phyloP scores from a whole-genome alignment of 257 asterid genomes.

The Solanum rostratum region DNA sequence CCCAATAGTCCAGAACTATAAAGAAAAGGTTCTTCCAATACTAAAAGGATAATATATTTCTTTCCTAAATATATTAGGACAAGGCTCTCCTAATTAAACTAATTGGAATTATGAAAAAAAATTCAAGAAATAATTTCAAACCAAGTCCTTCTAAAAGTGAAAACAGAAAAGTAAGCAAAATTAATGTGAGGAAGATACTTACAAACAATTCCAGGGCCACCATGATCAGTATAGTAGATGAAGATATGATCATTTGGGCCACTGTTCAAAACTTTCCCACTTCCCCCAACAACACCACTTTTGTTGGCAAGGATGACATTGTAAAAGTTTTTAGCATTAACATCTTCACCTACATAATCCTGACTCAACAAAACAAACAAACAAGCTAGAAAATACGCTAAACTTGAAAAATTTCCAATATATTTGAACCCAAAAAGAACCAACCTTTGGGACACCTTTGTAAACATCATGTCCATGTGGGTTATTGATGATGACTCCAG shows the following conservation, averaged over 20 bases:
- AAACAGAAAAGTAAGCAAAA: no score
- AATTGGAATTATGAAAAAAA: no score
- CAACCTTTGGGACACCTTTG: constrained; percentile 90
- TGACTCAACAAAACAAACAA: constrained; percentile 13
- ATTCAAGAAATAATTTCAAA: no score
- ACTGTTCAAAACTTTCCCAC: constrained; percentile 87
- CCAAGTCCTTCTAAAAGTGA: no score
- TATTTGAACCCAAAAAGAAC: neutral
- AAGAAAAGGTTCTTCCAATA: no score
- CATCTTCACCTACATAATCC: constrained; percentile 79
- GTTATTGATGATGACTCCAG: constrained; percentile 76
- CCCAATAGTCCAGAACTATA: no score
- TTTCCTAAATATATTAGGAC: no score
- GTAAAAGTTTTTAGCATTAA: constrained; percentile 49
- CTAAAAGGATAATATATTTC: no score
- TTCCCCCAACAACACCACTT: constrained; percentile 70
- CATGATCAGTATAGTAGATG: constrained; percentile 81
- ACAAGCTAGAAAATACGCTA: neutral
- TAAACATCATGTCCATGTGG: constrained; percentile 83
- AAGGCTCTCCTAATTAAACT: no score
- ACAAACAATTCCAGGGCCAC: constrained; percentile 95
- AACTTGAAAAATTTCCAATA: constrained; percentile 1
- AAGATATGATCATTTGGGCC: constrained; percentile 87
- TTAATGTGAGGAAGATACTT: neutral
- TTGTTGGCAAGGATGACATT: constrained; percentile 76